Evolutionary conservation across 805 yeast genomes (phyloP).

Genomic region (Spathaspora passalidarum): DNA sequence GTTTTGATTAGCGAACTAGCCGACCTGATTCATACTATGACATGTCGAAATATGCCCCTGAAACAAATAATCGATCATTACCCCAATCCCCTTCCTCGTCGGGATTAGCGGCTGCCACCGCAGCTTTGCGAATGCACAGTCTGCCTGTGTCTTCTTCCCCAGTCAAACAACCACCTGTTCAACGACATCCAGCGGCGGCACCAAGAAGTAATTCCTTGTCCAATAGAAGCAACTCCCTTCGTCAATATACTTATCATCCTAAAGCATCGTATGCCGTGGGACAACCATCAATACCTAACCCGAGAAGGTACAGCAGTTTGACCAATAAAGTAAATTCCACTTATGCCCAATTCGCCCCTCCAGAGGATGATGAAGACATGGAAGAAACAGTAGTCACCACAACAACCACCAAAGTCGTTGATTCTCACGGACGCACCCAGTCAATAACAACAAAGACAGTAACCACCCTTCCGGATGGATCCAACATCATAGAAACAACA

Average conservation of each 20-base stretch:
- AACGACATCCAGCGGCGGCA: conserved; percentile 3
- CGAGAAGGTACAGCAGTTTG: conserved; percentile 19
- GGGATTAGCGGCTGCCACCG: conserved; percentile 41
- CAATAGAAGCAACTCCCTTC: conserved; percentile 33
- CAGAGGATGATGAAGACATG: conserved; percentile 16
- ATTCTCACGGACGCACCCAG: conserved; percentile 36
- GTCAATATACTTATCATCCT: conserved; percentile 37
- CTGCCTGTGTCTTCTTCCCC: conserved; percentile 2
- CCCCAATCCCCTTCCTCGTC: conserved; percentile 18
- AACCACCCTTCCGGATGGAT: conserved; percentile 38
- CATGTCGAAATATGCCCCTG: not conserved
- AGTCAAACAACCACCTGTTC: conserved; percentile 5
- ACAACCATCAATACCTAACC: conserved; percentile 14
- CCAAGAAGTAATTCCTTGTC: no score
- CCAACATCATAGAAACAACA: conserved; percentile 41
- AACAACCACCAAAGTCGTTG: conserved; percentile 40
- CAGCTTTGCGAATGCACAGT: conserved; percentile 38
- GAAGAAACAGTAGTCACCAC: conserved; percentile 33
- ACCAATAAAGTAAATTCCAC: conserved; percentile 5
- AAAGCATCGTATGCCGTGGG: conserved; percentile 37
- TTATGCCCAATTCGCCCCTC: conserved; percentile 7
- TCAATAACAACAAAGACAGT: conserved; percentile 40
- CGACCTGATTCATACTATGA: not conserved
- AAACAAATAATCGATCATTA: not conserved
- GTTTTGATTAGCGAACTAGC: not conserved